Evolutionary conservation across 1,139 yeast species (phyloP).

Genomic region (Pneumocystis murina): DNA sequence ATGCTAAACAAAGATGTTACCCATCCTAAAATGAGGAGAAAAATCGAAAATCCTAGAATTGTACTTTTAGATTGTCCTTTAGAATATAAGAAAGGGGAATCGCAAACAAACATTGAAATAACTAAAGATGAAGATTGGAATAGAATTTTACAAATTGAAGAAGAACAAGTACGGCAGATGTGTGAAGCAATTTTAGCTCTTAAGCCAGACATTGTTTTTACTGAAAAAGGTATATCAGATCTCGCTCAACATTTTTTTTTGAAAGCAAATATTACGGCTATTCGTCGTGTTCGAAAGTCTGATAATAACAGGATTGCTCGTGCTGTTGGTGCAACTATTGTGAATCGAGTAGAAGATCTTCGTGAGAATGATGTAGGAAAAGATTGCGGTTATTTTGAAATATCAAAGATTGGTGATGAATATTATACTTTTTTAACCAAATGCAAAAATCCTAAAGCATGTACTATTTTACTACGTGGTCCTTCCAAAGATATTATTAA

Average conservation of each 20-base stretch:
- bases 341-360: slow-evolving; percentile 86
- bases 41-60: slow-evolving; percentile 75
- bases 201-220: slow-evolving; percentile 86
- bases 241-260: slow-evolving; percentile 91
- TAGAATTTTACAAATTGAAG: slow-evolving; percentile 88
- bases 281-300: slow-evolving; percentile 88
- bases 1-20: slow-evolving; percentile 91
- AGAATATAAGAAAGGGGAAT: slow-evolving; percentile 97
- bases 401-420: slow-evolving; percentile 93
- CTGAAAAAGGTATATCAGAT: slow-evolving; percentile 98
- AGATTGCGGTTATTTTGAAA: slow-evolving; percentile 77
- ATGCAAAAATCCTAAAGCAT: slow-evolving; percentile 78
- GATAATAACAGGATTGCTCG: slow-evolving; percentile 95
- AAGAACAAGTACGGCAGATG: slow-evolving; percentile 80
- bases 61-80: slow-evolving; percentile 87
- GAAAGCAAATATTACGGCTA: slow-evolving; percentile 83
- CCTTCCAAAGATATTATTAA: slow-evolving; percentile 93
- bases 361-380: slow-evolving; percentile 82
- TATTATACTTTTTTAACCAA: slow-evolving; percentile 76
- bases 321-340: slow-evolving; percentile 95
- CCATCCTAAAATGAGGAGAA: slow-evolving; percentile 92
- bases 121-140: slow-evolving; percentile 96
- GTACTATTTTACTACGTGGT: slow-evolving; percentile 84
- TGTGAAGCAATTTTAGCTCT: slow-evolving; percentile 75
- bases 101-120: slow-evolving; percentile 94